phyloP scores from a whole-genome alignment of 345 rosid genomes.

The Eucalyptus shirleyi region DNA sequence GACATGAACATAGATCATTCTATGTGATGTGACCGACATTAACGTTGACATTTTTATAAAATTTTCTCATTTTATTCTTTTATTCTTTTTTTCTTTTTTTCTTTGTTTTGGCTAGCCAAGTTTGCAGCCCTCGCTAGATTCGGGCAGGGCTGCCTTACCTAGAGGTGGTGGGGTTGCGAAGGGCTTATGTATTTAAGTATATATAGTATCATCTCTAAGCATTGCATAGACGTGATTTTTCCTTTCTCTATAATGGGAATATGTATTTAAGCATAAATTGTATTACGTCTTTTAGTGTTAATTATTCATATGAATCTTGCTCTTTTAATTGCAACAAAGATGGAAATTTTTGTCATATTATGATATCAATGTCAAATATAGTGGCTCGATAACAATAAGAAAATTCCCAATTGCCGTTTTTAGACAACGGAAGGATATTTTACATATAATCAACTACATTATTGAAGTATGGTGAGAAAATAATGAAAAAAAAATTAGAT shows the following conservation, averaged over 20 bases:
- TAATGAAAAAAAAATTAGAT: too few species aligned
- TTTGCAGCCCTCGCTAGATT: not conserved
- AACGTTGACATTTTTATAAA: too few species aligned
- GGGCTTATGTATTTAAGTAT: not conserved
- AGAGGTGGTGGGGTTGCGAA: not conserved
- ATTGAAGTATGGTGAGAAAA: too few species aligned
- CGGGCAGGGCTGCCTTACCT: not conserved
- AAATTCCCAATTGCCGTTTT: too few species aligned
- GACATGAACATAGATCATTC: fast-evolving
- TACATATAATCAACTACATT: too few species aligned
- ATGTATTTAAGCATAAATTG: not conserved
- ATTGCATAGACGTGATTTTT: not conserved
- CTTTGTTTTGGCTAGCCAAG: not conserved
- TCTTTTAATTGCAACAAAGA: too few species aligned
- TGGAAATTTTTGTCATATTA: not conserved
- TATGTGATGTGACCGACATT: fast-evolving
- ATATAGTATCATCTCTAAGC: not conserved
- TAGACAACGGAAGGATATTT: too few species aligned
- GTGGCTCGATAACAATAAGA: not conserved
- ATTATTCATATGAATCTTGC: not conserved
- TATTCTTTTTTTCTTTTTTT: too few species aligned
- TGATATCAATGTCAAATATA: not conserved
- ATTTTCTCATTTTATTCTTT: too few species aligned
- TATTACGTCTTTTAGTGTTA: too few species aligned
- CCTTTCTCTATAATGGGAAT: not conserved